Base-by-base conservation (phyloP, 345 rosid genomes). In the Acer yangbiense region DNA sequence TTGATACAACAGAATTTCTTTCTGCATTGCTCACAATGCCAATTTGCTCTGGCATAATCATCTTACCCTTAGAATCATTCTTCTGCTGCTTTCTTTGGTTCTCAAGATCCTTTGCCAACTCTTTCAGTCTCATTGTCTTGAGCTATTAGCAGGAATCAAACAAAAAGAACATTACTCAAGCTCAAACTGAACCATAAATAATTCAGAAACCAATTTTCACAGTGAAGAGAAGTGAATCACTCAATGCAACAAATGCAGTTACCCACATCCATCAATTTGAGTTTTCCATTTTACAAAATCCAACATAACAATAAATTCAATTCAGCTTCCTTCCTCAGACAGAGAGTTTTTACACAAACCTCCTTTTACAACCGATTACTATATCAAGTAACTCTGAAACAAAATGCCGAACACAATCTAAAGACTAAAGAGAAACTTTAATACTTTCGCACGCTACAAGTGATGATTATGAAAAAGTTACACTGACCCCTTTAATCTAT, bases 91-190 rank as follows among this genome's bases (percentile, higher is more conserved):
- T 58, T 74, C 89, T 89, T 78, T 93, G 97, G 41, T 87, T 82
- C 86, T 87, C 89, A 75, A 94, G 86, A 85, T 89, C 93, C 52
- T 88, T 82, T 12, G 93, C 93, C 78, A 91, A 82, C 81, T 94
- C 97, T 83, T 96, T 90, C 70, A 94, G 85, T 85, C 89, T 90
- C 91, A 85, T 82, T 41, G 89, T 75, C 84, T 91, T 91, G 55
- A 93, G 89, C 99, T 95, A 76, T 69, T 39, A 75, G 62, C 75
- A 70, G 50, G 25, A 77, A 57, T 55, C 80, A 64, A 78, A 63
- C 55, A 73, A 11, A 68, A 62, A 54, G 46, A 44, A 21, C 7
- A n/a, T 72, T 55, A 79, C 46, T 43, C 9, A 43, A 6, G 9
- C 46, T 43, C 46, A 43, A 43, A 57, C 6, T 7, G 17, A 58